These are phyloP conservation scores for Mycena maculata DNA, from an alignment of 768 basidiomycete genomes.

Conservation along the genomic window DNA sequence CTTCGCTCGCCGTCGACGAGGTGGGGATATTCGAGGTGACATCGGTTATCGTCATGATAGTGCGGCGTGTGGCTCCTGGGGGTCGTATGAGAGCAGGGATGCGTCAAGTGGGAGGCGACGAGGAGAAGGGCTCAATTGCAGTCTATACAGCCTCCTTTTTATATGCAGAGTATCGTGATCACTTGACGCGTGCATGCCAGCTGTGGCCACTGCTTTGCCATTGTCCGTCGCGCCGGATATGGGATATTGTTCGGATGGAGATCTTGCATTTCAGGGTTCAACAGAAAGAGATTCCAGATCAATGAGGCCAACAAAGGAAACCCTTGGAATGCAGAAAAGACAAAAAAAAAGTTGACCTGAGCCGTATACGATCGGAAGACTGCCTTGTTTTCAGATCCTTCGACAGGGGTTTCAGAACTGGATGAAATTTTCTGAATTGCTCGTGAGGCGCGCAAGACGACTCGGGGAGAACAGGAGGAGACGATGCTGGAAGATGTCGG, in stretches of 20 bases:
- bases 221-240: neutral
- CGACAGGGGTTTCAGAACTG: too few species aligned
- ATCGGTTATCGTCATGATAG: neutral
- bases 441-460: too few species aligned
- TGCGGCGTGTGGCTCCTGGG: neutral
- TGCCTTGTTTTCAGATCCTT: too few species aligned
- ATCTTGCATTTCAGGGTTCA: conserved; percentile 5
- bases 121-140: neutral
- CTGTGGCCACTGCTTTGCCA: neutral
- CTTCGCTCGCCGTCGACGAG: neutral
- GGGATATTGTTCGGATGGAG: conserved; percentile 13
- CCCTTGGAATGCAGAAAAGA: neutral
- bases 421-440: too few species aligned
- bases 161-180: conserved; percentile 10
- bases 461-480: too few species aligned
- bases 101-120: neutral
- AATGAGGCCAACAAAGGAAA: neutral
- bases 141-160: neutral
- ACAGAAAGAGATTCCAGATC: neutral
- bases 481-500: too few species aligned
- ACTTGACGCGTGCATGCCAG: conserved; percentile 12
- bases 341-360: neutral
- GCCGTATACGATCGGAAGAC: too few species aligned
- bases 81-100: neutral
- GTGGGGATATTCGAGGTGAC: neutral